Evolutionary conservation across 2,329 filamentous ascomycete genomes (phyloP).

Genomic region (Colletotrichum brevisporum): DNA sequence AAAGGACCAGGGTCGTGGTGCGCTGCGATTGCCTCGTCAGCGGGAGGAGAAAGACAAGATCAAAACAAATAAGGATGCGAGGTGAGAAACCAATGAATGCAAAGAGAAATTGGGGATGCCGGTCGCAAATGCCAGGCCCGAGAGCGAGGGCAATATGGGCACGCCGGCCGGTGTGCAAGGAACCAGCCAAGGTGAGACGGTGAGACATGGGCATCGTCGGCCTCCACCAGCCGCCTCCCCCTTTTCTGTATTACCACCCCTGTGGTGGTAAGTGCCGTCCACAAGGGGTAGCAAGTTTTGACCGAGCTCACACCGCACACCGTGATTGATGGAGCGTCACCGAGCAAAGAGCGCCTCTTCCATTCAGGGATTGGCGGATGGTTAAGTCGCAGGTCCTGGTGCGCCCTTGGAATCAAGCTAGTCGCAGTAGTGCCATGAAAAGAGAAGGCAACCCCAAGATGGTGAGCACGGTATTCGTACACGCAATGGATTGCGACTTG

Average conservation of each 20-base stretch:
- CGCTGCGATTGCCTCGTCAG: constrained; percentile 40
- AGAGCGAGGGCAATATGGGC: constrained; percentile 21
- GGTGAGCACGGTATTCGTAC: neutral
- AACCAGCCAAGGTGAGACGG: constrained; percentile 34
- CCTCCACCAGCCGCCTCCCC: constrained; percentile 26
- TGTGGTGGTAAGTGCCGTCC: neutral
- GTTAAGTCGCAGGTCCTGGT: neutral
- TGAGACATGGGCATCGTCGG: constrained; percentile 36
- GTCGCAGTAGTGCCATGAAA: neutral
- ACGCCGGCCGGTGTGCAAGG: constrained; percentile 27
- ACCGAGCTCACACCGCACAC: constrained; percentile 29
- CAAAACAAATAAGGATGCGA: constrained; percentile 40
- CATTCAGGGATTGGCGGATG: neutral
- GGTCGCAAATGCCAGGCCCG: constrained; percentile 26
- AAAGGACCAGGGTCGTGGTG: constrained; percentile 26
- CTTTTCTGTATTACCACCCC: constrained; percentile 2
- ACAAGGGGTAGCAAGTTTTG: constrained; percentile 9
- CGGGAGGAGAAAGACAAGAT: constrained; percentile 45
- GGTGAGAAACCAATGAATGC: constrained; percentile 35
- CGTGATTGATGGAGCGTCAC: constrained; percentile 10
- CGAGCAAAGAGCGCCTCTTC: constrained; percentile 2
- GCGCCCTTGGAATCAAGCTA: neutral
- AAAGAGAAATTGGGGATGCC: constrained; percentile 25
- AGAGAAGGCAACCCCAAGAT: constrained; percentile 11
- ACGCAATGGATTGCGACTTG: neutral